Percentiles rank a stretch among this genome's conserved stretches.
phyloP scores from a whole-genome alignment of 1,284 basidiomycete species.

The Austropuccinia psidii region DNA sequence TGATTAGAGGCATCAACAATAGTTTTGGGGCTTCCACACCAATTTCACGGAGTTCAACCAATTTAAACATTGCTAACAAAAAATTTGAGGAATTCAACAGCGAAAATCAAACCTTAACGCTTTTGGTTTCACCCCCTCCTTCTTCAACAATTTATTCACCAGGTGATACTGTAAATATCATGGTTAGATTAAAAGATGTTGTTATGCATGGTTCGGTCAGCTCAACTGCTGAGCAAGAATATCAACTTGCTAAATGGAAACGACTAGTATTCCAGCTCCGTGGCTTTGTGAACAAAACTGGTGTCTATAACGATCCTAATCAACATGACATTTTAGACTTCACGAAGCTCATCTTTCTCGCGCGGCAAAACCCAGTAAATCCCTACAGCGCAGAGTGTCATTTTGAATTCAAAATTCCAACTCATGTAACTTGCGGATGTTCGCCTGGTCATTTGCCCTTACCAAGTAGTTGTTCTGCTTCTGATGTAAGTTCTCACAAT shows the following conservation, averaged over 20 bases:
- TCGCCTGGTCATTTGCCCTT: slow-evolving; percentile 18
- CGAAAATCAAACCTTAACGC: neutral
- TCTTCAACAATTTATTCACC: neutral
- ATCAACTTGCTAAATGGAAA: slow-evolving; percentile 16
- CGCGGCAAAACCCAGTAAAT: neutral
- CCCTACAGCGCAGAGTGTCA: neutral
- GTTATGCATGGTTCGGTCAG: neutral
- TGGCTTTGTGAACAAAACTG: neutral
- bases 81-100: too few species aligned
- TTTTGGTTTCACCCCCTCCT: slow-evolving; percentile 3
- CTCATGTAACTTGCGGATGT: neutral
- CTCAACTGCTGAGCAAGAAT: neutral
- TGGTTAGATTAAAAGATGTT: neutral
- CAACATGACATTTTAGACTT: slow-evolving; percentile 12
- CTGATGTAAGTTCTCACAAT: neutral
- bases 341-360: neutral
- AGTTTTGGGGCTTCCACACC: too few species aligned
- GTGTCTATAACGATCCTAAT: neutral
- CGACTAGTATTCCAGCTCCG: neutral
- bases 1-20: too few species aligned
- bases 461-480: slow-evolving; percentile 15
- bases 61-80: neutral
- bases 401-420: slow-evolving; percentile 1
- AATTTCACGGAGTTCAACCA: neutral
- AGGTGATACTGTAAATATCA: neutral